Evolutionary conservation across 441 rosid species (phyloP).

Genomic region (Pelargonium citronellum): DNA sequence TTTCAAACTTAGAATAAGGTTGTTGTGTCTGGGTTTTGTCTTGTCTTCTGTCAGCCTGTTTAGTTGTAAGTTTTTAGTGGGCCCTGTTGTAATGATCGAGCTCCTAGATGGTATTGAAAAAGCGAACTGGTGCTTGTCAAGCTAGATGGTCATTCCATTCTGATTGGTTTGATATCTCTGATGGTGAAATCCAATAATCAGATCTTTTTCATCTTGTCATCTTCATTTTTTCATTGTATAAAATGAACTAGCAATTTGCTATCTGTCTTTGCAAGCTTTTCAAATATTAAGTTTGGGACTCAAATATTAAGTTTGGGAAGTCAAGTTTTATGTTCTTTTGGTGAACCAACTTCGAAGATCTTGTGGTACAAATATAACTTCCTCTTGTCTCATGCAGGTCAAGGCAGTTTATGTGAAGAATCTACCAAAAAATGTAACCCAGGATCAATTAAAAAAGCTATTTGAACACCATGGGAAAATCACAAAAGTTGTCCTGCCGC

Average conservation of each 20-base stretch:
- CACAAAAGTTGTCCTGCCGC: constrained; percentile 34
- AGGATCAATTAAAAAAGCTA: constrained; percentile 33
- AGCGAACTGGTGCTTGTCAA: not conserved
- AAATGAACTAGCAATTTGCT: not conserved
- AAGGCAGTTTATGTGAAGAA: constrained; percentile 38
- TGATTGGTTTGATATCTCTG: not conserved
- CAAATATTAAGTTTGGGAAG: not conserved
- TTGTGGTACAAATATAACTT: constrained; percentile 4
- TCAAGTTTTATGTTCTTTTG: not conserved
- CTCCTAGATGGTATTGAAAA: no score
- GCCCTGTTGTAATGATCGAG: no score
- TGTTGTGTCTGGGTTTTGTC: not conserved
- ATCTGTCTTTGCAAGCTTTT: not conserved
- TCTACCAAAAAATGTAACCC: constrained; percentile 32
- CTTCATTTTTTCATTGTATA: not conserved
- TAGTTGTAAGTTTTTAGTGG: not conserved
- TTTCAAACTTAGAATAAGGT: not conserved
- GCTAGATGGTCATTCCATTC: not conserved
- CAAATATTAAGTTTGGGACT: not conserved
- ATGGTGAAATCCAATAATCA: not conserved
- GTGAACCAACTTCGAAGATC: not conserved
- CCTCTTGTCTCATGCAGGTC: constrained; percentile 24
- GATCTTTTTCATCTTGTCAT: not conserved
- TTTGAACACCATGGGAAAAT: constrained; percentile 37
- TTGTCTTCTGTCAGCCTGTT: not conserved